Base-by-base conservation (phyloP, 2,329 filamentous ascomycete genomes). In the Fusarium papillatum region DNA sequence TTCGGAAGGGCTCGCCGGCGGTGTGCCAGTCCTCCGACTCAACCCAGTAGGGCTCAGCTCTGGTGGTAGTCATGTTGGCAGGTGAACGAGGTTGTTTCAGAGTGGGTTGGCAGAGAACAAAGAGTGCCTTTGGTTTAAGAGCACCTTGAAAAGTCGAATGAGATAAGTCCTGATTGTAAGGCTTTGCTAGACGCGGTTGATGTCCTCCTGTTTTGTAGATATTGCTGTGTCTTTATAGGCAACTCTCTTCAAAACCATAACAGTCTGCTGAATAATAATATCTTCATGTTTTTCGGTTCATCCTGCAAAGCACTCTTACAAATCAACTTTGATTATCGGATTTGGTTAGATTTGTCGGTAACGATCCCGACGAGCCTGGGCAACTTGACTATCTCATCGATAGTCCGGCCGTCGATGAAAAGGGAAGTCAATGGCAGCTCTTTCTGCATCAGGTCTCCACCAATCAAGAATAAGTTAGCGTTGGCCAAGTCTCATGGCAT, bases 1-100 rank as follows among this genome's bases (percentile, higher is more conserved):
- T 78, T 9, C 78, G 79, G 31, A 80, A 80, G 3, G 79, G 78
- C 46, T 80, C 79, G 10, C 79, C 79, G 22, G 79, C 79, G 1
- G 78, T 55, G 17, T 34, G 29, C 50, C 29, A 22, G 29, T 55
- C 50, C 14, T 55, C 50, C 24, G 50, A 31, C 29, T 34, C 50
- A 7, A 34, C 17, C 50, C 22, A 55, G 26, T 34, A 55, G 2
- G 50, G 13, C 4, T 22, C 41, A 46, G 41, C n/a, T 46, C 11
- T 6, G 41, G 41, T n/a, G 11, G 41, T 46, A 7, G 41, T 46
- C 41, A 46, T 46, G 1, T 22, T 46, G 41, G 7, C n/a, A 8
- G 41, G n/a, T 14, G 41, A 14, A 22, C n/a, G 10, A 22, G 11
- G 11, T 22, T 46, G 41, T 4, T 46, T 22, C n/a, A 46, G n/a